phyloP scores from a whole-genome alignment of 345 rosid genomes.

The Physaria fendleri region DNA sequence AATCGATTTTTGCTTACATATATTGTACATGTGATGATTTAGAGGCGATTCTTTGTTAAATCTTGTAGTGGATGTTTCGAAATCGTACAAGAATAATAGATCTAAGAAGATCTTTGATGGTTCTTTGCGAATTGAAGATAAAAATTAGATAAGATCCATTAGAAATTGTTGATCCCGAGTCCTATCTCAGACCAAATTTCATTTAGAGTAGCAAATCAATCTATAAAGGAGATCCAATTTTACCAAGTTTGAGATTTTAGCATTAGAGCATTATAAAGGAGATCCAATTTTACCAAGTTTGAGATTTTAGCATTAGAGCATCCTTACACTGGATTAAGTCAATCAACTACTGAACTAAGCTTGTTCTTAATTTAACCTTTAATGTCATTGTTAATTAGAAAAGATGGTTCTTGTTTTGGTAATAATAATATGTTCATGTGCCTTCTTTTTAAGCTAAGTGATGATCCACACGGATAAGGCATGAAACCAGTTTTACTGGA shows the following conservation, averaged over 20 bases:
- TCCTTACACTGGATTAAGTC: not conserved
- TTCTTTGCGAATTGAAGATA: too few species aligned
- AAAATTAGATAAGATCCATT: conserved; percentile 19
- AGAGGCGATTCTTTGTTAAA: not conserved
- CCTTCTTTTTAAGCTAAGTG: not conserved
- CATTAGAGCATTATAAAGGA: not conserved
- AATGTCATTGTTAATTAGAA: not conserved
- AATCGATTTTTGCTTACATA: too few species aligned
- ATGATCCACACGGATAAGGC: not conserved
- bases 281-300: not conserved
- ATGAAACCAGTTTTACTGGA: not conserved
- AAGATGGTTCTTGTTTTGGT: not conserved
- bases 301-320: not conserved
- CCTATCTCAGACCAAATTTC: too few species aligned
- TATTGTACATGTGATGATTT: conserved; percentile 36
- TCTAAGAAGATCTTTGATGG: conserved; percentile 13
- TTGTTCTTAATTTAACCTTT: not conserved
- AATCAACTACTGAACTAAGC: too few species aligned
- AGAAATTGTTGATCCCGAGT: too few species aligned
- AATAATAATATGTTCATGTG: not conserved
- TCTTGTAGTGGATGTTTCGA: conserved; percentile 10
- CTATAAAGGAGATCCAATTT: too few species aligned
- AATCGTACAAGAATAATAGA: conserved; percentile 24
- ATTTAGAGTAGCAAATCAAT: too few species aligned
- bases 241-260: not conserved